Evolutionary conservation across 1,139 yeast genomes (phyloP).

Genomic region (Candida tetrigidarum): DNA sequence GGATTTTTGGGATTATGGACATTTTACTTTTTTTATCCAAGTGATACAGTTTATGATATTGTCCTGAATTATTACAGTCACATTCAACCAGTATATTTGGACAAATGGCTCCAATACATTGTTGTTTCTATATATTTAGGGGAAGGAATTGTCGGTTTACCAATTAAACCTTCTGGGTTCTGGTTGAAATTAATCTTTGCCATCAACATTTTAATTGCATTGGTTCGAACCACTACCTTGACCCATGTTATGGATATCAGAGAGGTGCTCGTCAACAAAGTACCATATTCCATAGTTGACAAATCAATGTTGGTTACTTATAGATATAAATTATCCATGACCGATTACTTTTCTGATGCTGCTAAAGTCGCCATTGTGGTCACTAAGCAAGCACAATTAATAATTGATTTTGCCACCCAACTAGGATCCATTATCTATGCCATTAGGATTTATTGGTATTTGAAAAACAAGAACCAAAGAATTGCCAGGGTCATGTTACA

Average conservation of each 20-base stretch:
- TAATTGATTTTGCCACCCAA: constrained; percentile 11
- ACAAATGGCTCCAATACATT: constrained; percentile 15
- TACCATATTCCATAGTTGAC: constrained; percentile 13
- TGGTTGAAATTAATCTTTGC: constrained; percentile 11
- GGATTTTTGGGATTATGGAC: constrained; percentile 12
- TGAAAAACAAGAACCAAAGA: constrained; percentile 6
- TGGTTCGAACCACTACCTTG: constrained; percentile 7
- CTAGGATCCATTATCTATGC: constrained; percentile 12
- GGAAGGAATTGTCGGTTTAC: constrained; percentile 12
- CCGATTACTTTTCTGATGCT: background rate
- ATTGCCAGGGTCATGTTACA: constrained; percentile 10
- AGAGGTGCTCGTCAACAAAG: constrained; percentile 12
- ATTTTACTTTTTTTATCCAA: constrained; percentile 11
- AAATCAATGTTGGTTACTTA: constrained; percentile 17
- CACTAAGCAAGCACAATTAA: constrained; percentile 5
- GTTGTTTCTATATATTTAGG: constrained; percentile 15
- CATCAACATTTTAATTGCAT: constrained; percentile 7
- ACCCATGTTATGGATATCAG: background rate
- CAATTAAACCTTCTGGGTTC: constrained; percentile 3
- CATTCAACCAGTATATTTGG: constrained; percentile 12
- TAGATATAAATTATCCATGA: constrained; percentile 10
- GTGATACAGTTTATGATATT: constrained; percentile 11
- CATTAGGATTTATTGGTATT: constrained; percentile 7
- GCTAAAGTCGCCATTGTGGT: background rate
- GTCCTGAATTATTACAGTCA: constrained; percentile 11